Evolutionary conservation across 164 flowering plant species (phyloP), one percentile per base, ranked within the genome.

Genomic region (Taxillus chinensis): DNA sequence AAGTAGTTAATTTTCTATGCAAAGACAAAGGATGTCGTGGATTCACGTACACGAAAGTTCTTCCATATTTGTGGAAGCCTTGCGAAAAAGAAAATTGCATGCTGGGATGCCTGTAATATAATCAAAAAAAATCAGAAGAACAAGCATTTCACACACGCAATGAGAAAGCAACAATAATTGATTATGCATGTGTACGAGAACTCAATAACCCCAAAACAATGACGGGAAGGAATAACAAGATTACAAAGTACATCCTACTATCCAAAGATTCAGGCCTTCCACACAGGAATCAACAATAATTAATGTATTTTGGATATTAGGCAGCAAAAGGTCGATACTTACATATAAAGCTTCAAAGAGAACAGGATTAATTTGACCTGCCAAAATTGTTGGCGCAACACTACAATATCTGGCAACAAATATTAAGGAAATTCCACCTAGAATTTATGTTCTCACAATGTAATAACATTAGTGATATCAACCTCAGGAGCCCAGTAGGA

Each of bases 261-360:
- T 27, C 27, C 27, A 27, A 27, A 27, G 27, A 0, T 27, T 27
- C 0, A 27, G 27, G 27, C 27, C 27, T 27, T 27, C 27, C 2
- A 27, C 27, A 27, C 27, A 27, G 27, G 27, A 27, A 27, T 27
- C 27, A 27, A 27, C 27, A 27, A 27, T 27, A 27, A 27, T 27
- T 27, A 27, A 27, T 27, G 27, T 27, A 27, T 27, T 27, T 27
- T 27, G 27, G 27, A 27, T 27, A 27, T 27, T 27, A 27, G 27
- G 27, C 1, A 27, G 27, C 27, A 15, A 58, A 59, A 60, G 41
- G 8, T 8, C 42, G 64, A 11, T 68, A 85, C 96, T 86, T 70
- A 93, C 96, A 80, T 93, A 90, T 50, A 90, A 72, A 64, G 90
- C 91, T 77, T 93, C 99, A 77, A 93, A 93, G 61, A 93, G 87